phyloP scores from a whole-genome alignment of 2,329 filamentous ascomycete genomes.

The Gaeumannomyces sp. region DNA sequence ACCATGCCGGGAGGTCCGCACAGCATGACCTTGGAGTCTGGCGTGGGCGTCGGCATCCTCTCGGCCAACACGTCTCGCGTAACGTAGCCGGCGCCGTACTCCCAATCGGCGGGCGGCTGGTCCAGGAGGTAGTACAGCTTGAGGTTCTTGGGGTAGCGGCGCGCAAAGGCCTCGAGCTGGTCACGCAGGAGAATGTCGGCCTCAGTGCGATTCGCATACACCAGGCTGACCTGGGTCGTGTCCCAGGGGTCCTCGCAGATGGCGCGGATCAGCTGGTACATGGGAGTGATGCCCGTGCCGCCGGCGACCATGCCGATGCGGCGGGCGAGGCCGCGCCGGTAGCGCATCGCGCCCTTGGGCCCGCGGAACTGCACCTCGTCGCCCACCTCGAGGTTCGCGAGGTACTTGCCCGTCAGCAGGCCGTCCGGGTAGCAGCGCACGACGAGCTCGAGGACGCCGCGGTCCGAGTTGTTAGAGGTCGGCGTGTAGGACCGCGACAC shows the following conservation, averaged over 20 bases:
- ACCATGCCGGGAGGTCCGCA: slow-evolving; percentile 59
- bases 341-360: slow-evolving; percentile 51
- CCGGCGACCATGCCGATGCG: slow-evolving; percentile 51
- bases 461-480: slow-evolving; percentile 42
- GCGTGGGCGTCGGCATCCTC: slow-evolving; percentile 37
- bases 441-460: slow-evolving; percentile 42
- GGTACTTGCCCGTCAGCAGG: slow-evolving; percentile 41
- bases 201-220: slow-evolving; percentile 55
- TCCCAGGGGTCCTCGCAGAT: slow-evolving; percentile 57
- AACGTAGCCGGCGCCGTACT: slow-evolving; percentile 42
- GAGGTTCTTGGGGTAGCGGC: slow-evolving; percentile 45
- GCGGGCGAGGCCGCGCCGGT: slow-evolving; percentile 34
- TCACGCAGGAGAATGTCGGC: slow-evolving; percentile 52
- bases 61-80: slow-evolving; percentile 43
- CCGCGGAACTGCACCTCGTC: slow-evolving; percentile 47
- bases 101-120: slow-evolving; percentile 39
- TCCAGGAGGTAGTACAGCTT: slow-evolving; percentile 51
- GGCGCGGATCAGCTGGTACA: slow-evolving; percentile 57
- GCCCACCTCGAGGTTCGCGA: slow-evolving; percentile 39
- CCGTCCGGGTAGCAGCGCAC: slow-evolving; percentile 47
- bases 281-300: slow-evolving; percentile 46
- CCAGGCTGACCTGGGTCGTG: slow-evolving; percentile 46
- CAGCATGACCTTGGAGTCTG: slow-evolving; percentile 47
- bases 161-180: slow-evolving; percentile 49
- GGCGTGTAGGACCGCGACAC: slow-evolving; percentile 50